phyloP scores from a whole-genome alignment of 2,329 filamentous ascomycete species.

The Sarocladium strictum region DNA sequence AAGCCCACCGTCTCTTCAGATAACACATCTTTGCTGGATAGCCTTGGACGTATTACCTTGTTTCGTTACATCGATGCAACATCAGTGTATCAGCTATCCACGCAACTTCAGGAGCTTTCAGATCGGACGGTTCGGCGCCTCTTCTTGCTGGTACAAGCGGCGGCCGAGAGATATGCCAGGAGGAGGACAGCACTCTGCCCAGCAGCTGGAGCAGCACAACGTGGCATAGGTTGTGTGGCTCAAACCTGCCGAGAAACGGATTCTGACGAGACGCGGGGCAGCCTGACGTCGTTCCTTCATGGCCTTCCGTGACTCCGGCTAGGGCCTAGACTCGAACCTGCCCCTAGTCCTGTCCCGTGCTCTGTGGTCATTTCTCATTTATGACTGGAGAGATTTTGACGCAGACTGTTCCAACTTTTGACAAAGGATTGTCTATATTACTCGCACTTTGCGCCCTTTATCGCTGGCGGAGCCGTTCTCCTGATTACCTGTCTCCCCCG shows the following conservation, averaged over 20 bases:
- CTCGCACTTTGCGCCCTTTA: not conserved
- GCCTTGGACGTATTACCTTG: too few relatives aligned
- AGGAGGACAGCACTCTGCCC: not conserved
- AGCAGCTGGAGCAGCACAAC: not conserved
- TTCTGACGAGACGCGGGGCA: conserved; percentile 1
- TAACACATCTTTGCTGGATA: not conserved
- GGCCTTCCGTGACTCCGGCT: not conserved
- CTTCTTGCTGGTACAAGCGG: too few relatives aligned
- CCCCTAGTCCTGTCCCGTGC: not conserved
- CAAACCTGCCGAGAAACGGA: not conserved
- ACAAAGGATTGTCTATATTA: not conserved
- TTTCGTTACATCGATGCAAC: not conserved
- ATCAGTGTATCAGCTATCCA: too few relatives aligned
- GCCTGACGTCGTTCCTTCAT: not conserved
- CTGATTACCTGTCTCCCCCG: too few relatives aligned
- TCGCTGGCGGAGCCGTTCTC: too few relatives aligned
- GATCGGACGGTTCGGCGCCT: too few relatives aligned
- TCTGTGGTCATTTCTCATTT: not conserved
- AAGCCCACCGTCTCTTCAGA: not conserved
- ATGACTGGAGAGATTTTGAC: not conserved
- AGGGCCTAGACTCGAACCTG: not conserved
- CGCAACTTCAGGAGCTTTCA: too few relatives aligned
- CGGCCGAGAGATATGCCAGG: not conserved
- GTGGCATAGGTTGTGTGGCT: conserved; percentile 4
- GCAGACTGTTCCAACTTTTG: not conserved